Evolutionary conservation across 1,284 basidiomycete genomes (phyloP), one percentile per base, ranked within the genome.

Genomic region (Mycena citricolor): DNA sequence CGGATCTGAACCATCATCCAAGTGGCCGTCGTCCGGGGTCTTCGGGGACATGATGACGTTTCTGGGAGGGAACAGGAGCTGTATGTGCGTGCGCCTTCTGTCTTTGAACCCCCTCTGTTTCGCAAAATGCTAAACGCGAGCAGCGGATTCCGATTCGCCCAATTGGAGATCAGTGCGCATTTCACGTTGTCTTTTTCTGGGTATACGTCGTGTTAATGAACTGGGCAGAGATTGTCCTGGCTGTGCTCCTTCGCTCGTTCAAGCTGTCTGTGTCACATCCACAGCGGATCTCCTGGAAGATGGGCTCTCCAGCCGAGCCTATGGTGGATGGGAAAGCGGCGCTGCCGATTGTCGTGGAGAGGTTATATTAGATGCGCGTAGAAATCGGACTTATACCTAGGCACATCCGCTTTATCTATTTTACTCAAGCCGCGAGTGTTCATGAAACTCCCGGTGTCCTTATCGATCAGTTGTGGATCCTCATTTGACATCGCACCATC

Each of bases 261-360:
- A 39, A 16, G 19, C 32, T 39, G 21, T 31, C 38, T 12, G 11
- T 32, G 2, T 32, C 39, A 12, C 26, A 29, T 3, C 29, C 11
- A 8, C 33, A 40, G 16, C 21, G 13, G 4, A 49, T 49, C 5
- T 19, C n/a, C 13, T 49, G 47, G 47, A 44, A 34, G 19, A 25
- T 44, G 22, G 42, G 47, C 1, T 35, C 42, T 17, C 37, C 42
- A 11, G 38, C 42, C 1, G 14, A 34, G 10, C 47, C 47, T 8
- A 44, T 24, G 14, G 42, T 49, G 11, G 36, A 44, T 13, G 11
- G 16, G 12, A 29, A 20, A 16, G 33, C 47, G 3, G 29, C 26
- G 5, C 42, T 49, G 5, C 47, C 47, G 4, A 40, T 49, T 19
- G 10, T 44, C 3, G 42, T 49, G 19, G 37, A 40, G 22, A 25